Evolutionary conservation across 1,284 basidiomycete species (phyloP).

Genomic region (Cutaneotrichosporon daszewskae): DNA sequence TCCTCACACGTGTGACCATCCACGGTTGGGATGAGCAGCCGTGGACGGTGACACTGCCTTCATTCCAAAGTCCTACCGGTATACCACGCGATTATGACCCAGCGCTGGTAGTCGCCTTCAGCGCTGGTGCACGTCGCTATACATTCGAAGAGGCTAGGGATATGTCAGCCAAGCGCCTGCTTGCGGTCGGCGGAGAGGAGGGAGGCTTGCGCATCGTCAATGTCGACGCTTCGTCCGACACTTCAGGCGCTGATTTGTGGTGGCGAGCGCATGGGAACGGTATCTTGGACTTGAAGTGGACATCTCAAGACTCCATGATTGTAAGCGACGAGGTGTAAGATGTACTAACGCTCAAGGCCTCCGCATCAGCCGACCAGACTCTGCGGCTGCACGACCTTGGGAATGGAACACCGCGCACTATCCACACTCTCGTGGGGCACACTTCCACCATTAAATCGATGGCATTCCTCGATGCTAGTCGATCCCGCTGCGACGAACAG

Average conservation of each 20-base stretch:
- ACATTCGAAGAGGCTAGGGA: constrained; percentile 18
- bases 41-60: constrained; percentile 30
- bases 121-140: constrained; percentile 24
- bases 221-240: constrained; percentile 32
- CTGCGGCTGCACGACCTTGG: constrained; percentile 35
- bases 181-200: constrained; percentile 41
- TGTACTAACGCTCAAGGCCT: constrained; percentile 39
- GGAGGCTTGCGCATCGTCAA: constrained; percentile 37
- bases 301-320: constrained; percentile 53
- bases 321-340: constrained; percentile 22
- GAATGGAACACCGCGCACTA: constrained; percentile 17
- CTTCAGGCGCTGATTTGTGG: constrained; percentile 30
- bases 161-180: constrained; percentile 20
- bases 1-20: constrained; percentile 18
- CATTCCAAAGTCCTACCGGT: constrained; percentile 27
- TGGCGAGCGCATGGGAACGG: constrained; percentile 64
- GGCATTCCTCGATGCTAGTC: constrained; percentile 34
- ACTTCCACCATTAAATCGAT: constrained; percentile 43
- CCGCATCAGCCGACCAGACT: constrained; percentile 44
- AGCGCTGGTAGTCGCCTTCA: constrained; percentile 33
- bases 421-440: constrained; percentile 40
- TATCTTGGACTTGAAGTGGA: constrained; percentile 74
- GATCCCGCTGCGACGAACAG: constrained; percentile 12
- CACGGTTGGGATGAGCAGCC: constrained; percentile 16
- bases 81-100: constrained; percentile 35